Evolutionary conservation across 257 asterid genomes (phyloP).

Genomic region (Capsicum baccatum): DNA sequence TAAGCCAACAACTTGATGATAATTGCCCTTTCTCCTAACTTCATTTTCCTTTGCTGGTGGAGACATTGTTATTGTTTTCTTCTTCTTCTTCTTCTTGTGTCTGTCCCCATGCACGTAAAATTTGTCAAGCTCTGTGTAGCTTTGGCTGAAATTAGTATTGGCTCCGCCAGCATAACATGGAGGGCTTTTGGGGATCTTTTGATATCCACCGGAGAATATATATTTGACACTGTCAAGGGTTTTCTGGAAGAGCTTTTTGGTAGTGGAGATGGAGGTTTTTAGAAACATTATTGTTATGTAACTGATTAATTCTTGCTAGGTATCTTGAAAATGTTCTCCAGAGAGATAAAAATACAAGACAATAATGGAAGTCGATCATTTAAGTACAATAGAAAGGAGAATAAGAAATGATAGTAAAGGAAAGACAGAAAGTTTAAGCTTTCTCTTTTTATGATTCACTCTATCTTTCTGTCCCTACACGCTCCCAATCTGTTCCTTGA

Average conservation of each 20-base stretch:
- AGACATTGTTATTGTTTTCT: conserved; percentile 8
- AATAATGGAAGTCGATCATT: background rate
- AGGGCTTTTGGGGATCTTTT: conserved; percentile 46
- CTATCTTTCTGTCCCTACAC: conserved; percentile 40
- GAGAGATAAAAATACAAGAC: background rate
- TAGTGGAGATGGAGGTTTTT: conserved; percentile 38
- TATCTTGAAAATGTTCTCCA: background rate
- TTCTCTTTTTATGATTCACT: conserved; percentile 33
- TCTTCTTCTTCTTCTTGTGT: background rate
- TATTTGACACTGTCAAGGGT: conserved; percentile 41
- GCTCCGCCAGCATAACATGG: conserved; percentile 31
- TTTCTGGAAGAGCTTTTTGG: conserved; percentile 48
- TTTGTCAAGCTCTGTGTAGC: conserved; percentile 34
- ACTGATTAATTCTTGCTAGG: background rate
- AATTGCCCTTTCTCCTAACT: background rate
- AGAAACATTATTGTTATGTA: conserved; percentile 36
- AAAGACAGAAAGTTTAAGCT: conserved; percentile 12
- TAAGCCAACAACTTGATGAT: background rate
- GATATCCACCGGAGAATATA: conserved; percentile 44
- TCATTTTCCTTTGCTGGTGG: conserved; percentile 16
- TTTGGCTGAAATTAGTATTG: conserved; percentile 4
- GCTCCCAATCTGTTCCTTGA: conserved; percentile 34
- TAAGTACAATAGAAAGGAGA: background rate
- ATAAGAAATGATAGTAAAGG: conserved; percentile 14
- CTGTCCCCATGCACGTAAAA: too few species aligned